Evolutionary conservation across 225 moss, liverwort and hornwort genomes (phyloP).

Genomic region (Pseudisothecium myosuroides): DNA sequence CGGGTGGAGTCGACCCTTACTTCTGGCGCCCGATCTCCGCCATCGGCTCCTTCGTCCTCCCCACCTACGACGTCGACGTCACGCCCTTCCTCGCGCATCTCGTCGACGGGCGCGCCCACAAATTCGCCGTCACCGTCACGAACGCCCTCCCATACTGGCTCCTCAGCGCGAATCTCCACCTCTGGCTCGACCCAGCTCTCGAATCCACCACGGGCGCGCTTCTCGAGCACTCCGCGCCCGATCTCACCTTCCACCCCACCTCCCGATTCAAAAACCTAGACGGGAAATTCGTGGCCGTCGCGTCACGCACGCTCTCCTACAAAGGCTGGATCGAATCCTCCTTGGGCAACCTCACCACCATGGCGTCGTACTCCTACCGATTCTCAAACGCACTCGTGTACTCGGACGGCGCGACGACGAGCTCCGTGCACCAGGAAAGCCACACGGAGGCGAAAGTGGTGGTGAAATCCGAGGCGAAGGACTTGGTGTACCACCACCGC

Average conservation of each 20-base stretch:
- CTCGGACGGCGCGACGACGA: constrained; percentile 4
- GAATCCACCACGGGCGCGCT: constrained; percentile 30
- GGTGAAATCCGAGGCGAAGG: constrained; percentile 41
- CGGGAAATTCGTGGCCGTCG: constrained; percentile 38
- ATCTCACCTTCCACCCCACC: neutral
- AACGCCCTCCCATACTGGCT: constrained; percentile 73
- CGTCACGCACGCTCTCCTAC: constrained; percentile 29
- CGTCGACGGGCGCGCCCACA: constrained; percentile 37
- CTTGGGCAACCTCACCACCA: constrained; percentile 63
- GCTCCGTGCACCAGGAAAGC: constrained; percentile 33
- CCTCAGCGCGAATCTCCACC: constrained; percentile 59
- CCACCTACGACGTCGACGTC: constrained; percentile 69
- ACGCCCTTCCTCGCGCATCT: constrained; percentile 67
- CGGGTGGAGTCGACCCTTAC: constrained; percentile 75
- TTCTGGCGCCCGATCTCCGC: constrained; percentile 87
- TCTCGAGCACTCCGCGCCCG: constrained; percentile 26
- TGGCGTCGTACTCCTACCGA: constrained; percentile 13
- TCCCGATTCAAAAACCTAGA: constrained; percentile 27
- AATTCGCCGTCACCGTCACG: constrained; percentile 52
- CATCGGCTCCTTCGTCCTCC: constrained; percentile 80
- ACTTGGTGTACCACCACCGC: constrained; percentile 33
- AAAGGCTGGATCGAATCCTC: constrained; percentile 55
- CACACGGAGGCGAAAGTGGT: constrained; percentile 28
- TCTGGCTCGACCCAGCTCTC: constrained; percentile 51
- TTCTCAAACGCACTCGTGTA: constrained; percentile 43